Base-by-base conservation (phyloP, 495 filamentous ascomycete genomes). In the Evansstolkia leycettana region DNA sequence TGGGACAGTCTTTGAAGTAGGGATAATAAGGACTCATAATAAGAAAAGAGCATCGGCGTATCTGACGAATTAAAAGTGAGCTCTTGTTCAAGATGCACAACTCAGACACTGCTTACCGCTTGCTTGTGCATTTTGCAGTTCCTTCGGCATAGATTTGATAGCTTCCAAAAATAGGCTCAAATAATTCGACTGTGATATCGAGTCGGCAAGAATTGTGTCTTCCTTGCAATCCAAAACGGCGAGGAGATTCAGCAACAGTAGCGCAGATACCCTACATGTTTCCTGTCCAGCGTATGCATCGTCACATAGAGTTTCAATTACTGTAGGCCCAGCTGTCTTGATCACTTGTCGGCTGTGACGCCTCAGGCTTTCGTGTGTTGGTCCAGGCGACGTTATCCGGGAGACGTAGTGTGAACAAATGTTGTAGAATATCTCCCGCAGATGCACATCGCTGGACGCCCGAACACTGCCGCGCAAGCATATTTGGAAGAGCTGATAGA, bases 281-380 rank as follows among this genome's bases (percentile, higher is more conserved):
- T 80, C 73, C 51, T 88, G 80, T 12, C 85, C 85, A 40, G 76
- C 76, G 54, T 87, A 85, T 34, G 86, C 90, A 65, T 99, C 90
- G 53, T 96, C 89, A 51, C 86, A 95, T 38, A 94, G 69, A 10
- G 83, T 75, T 48, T 90, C 84, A 32, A 96, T 69, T 6, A 94
- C 64, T 36, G 76, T 70, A 41, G 84, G 78, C 34, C 90, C 87
- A 23, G 80, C 71, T 12, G 73, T 57, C 43, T 81, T 86, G 46
- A 96, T 71, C 2, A 80, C 76, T 39, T 78, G 80, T 35, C 80
- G 73, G 27, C 73, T 82, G 42, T 84, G 78, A 30, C 70, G 65
- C 29, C 68, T 65, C 5, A 67, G 62, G 17, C 35, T 51, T 8
- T 57, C 50, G 30, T 63, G 51, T n/a, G 44, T 42, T 14, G 50